A percentile compares a stretch with the other conserved stretches of the same genome.
These are phyloP conservation scores for Themeda triandra DNA, from an alignment of 176 grass and related monocot genomes.

Conservation along the genomic window DNA sequence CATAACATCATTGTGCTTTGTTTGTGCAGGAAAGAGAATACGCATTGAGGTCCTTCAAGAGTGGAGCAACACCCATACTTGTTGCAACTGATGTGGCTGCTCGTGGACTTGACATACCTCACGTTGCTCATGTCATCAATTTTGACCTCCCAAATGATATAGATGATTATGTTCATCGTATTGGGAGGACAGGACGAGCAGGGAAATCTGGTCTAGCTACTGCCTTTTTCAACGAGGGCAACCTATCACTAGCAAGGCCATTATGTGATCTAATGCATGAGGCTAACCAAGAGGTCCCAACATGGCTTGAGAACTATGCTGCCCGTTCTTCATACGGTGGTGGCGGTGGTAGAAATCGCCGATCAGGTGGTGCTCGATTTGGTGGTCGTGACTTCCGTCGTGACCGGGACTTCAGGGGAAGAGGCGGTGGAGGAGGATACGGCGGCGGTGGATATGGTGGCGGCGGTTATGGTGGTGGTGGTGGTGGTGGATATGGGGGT, in stretches of 20 bases:
- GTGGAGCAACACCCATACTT: conserved; percentile 70
- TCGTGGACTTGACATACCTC: conserved; percentile 87
- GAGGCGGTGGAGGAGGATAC: conserved; percentile 33
- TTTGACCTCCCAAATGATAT: conserved; percentile 95
- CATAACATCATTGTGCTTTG: neutral
- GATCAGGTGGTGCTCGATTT: conserved; percentile 66
- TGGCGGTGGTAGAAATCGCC: conserved; percentile 63
- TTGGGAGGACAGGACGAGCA: conserved; percentile 73
- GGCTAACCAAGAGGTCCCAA: conserved; percentile 79
- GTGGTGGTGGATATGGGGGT: conserved; percentile 35
- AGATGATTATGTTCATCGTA: conserved; percentile 84
- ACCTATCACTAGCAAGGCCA: conserved; percentile 41
- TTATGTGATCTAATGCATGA: conserved; percentile 79
- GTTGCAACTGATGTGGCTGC: conserved; percentile 95
- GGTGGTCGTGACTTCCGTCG: conserved; percentile 76
- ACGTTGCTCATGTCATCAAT: conserved; percentile 90
- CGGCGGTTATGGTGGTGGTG: conserved; percentile 18
- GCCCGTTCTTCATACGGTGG: conserved; percentile 52
- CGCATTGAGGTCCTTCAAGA: conserved; percentile 84
- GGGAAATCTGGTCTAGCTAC: conserved; percentile 73
- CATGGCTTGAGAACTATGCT: conserved; percentile 60
- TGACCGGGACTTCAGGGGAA: conserved; percentile 36
- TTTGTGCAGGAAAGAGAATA: conserved; percentile 72
- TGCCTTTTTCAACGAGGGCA: conserved; percentile 84
- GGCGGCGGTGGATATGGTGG: neutral